Evolutionary conservation across 768 basidiomycete species (phyloP).

Genomic region (Termitomyces sp.): DNA sequence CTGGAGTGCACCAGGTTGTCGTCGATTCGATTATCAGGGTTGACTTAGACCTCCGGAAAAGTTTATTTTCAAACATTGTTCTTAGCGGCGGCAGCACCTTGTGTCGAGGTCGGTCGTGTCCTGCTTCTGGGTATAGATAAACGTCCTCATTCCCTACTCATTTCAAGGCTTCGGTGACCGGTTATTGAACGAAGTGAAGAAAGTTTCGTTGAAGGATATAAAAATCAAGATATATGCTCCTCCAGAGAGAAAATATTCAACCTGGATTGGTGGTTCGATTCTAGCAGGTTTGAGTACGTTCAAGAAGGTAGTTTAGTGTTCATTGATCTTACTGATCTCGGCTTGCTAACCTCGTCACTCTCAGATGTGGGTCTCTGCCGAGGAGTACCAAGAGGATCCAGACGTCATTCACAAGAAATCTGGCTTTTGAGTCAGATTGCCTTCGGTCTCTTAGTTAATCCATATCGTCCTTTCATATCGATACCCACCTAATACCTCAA

Average conservation of each 20-base stretch:
- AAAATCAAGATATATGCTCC: conserved; percentile 99
- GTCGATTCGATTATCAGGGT: conserved; percentile 98
- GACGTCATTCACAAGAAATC: conserved; percentile 97
- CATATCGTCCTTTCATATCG: conserved; percentile 10
- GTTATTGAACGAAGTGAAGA: conserved; percentile 93
- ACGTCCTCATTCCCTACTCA: conserved; percentile 4
- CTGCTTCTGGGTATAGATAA: background rate
- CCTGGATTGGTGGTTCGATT: conserved; percentile 97
- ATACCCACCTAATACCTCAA: conserved; percentile 23
- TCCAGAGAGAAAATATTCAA: conserved; percentile 98
- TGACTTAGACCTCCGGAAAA: conserved; percentile 93
- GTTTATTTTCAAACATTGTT: conserved; percentile 93
- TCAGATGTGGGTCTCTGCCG: conserved; percentile 99
- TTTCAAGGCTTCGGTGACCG: conserved; percentile 89
- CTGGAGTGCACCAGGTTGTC: conserved; percentile 96
- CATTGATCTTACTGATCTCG: conserved; percentile 3
- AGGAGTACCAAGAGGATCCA: conserved; percentile 99
- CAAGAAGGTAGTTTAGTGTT: conserved; percentile 77
- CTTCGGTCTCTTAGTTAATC: conserved; percentile 13
- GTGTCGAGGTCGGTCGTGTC: conserved; percentile 64
- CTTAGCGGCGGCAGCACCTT: conserved; percentile 95
- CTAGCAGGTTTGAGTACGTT: conserved; percentile 94
- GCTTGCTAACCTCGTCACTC: conserved; percentile 7
- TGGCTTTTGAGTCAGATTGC: conserved; percentile 50
- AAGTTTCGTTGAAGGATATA: conserved; percentile 88